Evolutionary conservation across 176 grass and related monocot genomes (phyloP).

Genomic region (Eleusine indica): DNA sequence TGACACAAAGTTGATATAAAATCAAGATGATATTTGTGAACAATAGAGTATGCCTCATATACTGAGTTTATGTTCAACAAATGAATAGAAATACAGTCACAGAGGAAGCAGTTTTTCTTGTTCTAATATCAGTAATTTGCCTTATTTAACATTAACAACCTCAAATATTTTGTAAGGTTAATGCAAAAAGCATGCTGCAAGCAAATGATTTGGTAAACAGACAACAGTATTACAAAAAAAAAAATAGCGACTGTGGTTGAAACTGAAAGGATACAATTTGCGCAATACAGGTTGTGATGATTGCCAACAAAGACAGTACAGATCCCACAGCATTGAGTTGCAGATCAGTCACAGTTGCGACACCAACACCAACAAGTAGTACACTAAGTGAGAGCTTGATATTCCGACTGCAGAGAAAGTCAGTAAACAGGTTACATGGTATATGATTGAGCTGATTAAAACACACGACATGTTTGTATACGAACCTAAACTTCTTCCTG

Average conservation of each 20-base stretch:
- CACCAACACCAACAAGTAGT: slow-evolving; percentile 94
- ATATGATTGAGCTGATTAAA: slow-evolving; percentile 14
- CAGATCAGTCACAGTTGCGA: slow-evolving; percentile 98
- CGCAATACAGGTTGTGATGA: slow-evolving; percentile 93
- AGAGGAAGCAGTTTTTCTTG: slow-evolving; percentile 1
- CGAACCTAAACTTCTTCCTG: slow-evolving; percentile 93
- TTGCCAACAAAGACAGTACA: slow-evolving; percentile 82
- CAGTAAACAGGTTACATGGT: slow-evolving; percentile 25
- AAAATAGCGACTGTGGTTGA: slow-evolving; percentile 30
- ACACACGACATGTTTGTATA: slow-evolving; percentile 26
- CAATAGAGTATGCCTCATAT: neutral
- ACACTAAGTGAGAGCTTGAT: slow-evolving; percentile 86
- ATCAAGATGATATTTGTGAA: neutral
- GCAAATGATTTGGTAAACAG: slow-evolving; percentile 25
- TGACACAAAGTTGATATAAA: neutral
- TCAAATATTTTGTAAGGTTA: slow-evolving; percentile 17
- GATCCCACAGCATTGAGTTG: slow-evolving; percentile 93
- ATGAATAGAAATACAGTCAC: slow-evolving; percentile 13
- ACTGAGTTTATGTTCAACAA: neutral
- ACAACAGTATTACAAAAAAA: neutral
- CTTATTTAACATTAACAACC: neutral
- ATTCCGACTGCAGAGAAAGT: slow-evolving; percentile 64
- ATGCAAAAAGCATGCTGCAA: slow-evolving; percentile 3
- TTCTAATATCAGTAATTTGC: neutral
- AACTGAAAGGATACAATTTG: slow-evolving; percentile 99